These are phyloP conservation scores for Neonectria hederae DNA, from an alignment of 2,329 filamentous ascomycete species.

Conservation along the genomic window DNA sequence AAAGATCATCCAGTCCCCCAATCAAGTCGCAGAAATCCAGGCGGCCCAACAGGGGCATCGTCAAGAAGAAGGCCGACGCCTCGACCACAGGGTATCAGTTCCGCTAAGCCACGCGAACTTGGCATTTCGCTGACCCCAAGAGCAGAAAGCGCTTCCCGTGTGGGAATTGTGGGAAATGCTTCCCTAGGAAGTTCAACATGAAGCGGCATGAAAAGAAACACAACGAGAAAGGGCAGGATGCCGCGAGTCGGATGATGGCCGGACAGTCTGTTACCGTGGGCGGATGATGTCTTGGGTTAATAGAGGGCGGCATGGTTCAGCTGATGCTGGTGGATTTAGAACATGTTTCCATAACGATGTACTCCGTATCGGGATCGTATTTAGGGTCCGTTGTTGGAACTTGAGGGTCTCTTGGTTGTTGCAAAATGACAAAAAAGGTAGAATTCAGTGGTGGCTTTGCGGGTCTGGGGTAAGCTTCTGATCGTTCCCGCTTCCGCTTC, in stretches of 20 bases:
- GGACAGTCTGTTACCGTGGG: background rate
- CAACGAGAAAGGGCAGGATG: background rate
- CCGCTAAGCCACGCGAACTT: background rate
- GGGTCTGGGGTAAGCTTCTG: background rate
- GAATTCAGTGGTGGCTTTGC: background rate
- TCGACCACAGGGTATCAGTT: background rate
- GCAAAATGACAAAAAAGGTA: too few relatives aligned
- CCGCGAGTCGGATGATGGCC: background rate
- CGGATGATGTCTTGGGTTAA: background rate
- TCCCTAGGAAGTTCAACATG: background rate
- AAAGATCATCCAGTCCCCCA: background rate
- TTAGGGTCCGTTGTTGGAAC: too few relatives aligned
- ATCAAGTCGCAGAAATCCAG: background rate
- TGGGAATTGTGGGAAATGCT: background rate
- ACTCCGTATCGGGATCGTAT: too few relatives aligned
- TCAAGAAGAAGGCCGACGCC: background rate
- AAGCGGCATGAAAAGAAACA: slow-evolving; percentile 1
- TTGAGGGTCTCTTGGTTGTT: background rate
- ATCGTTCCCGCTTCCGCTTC: background rate
- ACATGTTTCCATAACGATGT: background rate
- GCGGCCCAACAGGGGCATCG: background rate
- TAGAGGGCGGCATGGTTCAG: background rate
- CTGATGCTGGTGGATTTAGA: background rate
- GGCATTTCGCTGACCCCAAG: background rate
- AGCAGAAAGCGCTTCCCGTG: background rate